Base-by-base conservation (phyloP, 805 yeast species). In the Candida vaughaniae region DNA sequence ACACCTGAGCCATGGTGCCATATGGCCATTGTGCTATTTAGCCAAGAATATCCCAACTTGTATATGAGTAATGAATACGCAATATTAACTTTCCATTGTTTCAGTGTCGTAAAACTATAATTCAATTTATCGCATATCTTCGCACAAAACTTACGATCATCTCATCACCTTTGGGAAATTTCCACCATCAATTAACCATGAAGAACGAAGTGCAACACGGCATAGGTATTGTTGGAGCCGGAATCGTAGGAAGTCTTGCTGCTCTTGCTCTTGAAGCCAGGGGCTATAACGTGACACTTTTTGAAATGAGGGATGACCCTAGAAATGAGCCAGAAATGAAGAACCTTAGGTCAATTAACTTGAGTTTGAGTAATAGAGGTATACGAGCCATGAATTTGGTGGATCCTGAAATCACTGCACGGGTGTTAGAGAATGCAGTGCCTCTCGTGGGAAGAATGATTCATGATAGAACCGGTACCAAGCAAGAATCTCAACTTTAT, bases 361-460 rank as follows among this genome's bases (percentile, higher is more conserved):
- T 90, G 45, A 96, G 96, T 0, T 83, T 90, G n/a, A 80, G 91
- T 32, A 81, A 79, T 36, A 71, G 97, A 34, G 97, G 96, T 1
- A 80, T 88, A 38, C 62, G 71, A 18, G 84, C 96, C 0, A 60
- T 90, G 53, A 62, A 69, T 39, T 71, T 68, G 33, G 80, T 89
- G 9, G 89, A 84, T 53, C 55, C 62, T 1, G 71, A 64, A 10
- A 67, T 88, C 67, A 78, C 83, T 9, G 58, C 64, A 0, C 53
- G 79, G 17, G 71, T 88, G 2, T 52, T 84, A 43, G 60, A 66
- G 22, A 75, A 76, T 28, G 75, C 85, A 16, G 82, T 86, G 17
- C 96, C 96, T 2, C 85, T 90, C 91, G 64, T 75, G 28, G 96
- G 95, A 2, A 69, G 97, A 29, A 88, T 89, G 96, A 80, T 90